A percentile compares a stretch with the other conserved stretches of the same genome.
Evolutionary conservation across 2,329 filamentous ascomycete species (phyloP).

Genomic region (Bipolaris sorokiniana): DNA sequence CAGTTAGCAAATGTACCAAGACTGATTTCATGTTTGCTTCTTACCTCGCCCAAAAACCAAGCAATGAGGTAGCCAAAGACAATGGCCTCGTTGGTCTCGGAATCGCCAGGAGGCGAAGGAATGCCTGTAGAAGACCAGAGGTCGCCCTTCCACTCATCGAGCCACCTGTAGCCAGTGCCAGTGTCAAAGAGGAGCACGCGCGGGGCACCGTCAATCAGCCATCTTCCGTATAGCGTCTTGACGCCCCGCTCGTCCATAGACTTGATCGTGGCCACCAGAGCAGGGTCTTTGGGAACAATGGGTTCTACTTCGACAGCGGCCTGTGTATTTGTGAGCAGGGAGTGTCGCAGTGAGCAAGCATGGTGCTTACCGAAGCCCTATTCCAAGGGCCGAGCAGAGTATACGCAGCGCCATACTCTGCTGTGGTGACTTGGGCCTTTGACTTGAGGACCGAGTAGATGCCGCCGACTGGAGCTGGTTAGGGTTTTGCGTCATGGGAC

Average conservation of each 20-base stretch:
- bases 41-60: slow-evolving; percentile 96
- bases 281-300: slow-evolving; percentile 80
- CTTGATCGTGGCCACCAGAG: slow-evolving; percentile 80
- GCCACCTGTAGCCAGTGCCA: slow-evolving; percentile 85
- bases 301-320: slow-evolving; percentile 98
- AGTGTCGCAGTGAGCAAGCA: slow-evolving; percentile 1
- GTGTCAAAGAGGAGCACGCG: slow-evolving; percentile 94
- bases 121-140: slow-evolving; percentile 93
- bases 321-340: slow-evolving; percentile 54
- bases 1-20: slow-evolving; percentile 21
- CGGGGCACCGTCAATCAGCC: slow-evolving; percentile 96
- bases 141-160: slow-evolving; percentile 97
- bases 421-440: slow-evolving; percentile 95
- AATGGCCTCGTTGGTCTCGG: slow-evolving; percentile 96
- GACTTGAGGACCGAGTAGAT: slow-evolving; percentile 99
- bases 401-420: slow-evolving; percentile 97
- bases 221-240: slow-evolving; percentile 88
- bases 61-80: slow-evolving; percentile 97
- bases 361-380: slow-evolving; percentile 74
- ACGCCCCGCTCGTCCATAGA: slow-evolving; percentile 94
- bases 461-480: slow-evolving; percentile 74
- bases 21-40: slow-evolving; percentile 10
- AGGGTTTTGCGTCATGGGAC: slow-evolving; percentile 13
- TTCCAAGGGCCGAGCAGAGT: slow-evolving; percentile 95
- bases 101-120: slow-evolving; percentile 87